Percentiles rank a stretch among this genome's conserved stretches.
phyloP scores from a whole-genome alignment of 306 rosid genomes.

The Heteromeles arbutifolia region DNA sequence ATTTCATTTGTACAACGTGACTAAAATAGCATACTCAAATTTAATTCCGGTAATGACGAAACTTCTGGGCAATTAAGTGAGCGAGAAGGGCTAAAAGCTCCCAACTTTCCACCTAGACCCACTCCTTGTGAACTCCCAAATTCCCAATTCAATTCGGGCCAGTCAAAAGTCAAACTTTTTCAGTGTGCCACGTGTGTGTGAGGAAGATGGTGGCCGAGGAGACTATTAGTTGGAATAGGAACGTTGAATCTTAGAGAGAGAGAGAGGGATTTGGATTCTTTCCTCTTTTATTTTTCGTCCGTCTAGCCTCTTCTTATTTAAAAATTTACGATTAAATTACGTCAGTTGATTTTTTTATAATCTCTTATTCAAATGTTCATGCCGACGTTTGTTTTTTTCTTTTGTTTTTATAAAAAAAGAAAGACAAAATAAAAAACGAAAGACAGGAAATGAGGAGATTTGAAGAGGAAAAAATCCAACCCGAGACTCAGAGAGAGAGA shows the following conservation, averaged over 20 bases:
- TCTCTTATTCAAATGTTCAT: too few species aligned
- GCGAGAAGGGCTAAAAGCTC: neutral
- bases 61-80: neutral
- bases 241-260: neutral
- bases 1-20: too few species aligned
- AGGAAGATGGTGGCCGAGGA: neutral
- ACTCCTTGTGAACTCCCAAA: neutral
- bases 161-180: neutral
- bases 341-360: too few species aligned
- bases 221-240: neutral
- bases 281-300: too few species aligned
- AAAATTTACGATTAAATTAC: too few species aligned
- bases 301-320: too few species aligned
- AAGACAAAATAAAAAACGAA: too few species aligned
- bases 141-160: neutral
- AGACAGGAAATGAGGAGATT: too few species aligned
- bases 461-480: too few species aligned
- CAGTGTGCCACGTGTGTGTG: neutral
- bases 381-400: too few species aligned
- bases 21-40: too few species aligned
- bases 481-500: neutral
- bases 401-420: accelerated
- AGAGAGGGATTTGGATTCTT: too few species aligned
- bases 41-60: neutral
- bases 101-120: neutral